Evolutionary conservation across 257 asterid genomes (phyloP), one percentile per base, ranked within the genome.

Genomic region (Paulownia fortunei): DNA sequence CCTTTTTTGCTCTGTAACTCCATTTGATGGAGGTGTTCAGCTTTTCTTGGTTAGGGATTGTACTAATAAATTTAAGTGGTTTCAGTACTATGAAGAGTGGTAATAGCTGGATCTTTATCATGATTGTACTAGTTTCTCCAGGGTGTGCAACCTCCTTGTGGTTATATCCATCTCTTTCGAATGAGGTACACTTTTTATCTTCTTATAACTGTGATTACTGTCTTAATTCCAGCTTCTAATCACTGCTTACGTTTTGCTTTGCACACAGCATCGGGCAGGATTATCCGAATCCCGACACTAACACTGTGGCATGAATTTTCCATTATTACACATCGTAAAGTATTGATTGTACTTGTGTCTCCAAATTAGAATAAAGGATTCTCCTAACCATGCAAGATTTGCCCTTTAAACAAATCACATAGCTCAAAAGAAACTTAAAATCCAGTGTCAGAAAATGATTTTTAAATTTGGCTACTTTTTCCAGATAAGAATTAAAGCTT

Each of bases 1-100:
- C 41, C 56, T 54, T 73, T 42, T 32, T 62, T 64, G 72, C 60
- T 67, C 18, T 60, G 69, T 26, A 76, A 19, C 60, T 82, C 87
- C 87, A 86, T 84, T 79, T 19, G 30, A 44, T 67, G 58, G 64
- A 15, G 21, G 63, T 42, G 10, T 16, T 68, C 34, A 26, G 4
- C 51, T 44, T 76, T 61, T 69, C 61, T 73, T 55, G 65, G 72
- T 3, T 11, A 72, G 19, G 65, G 58, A 15, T 80, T 80, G 12
- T 60, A 37, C 13, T 21, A 15, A 26, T 66, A 46, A 61, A 21
- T 54, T 60, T 42, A 52, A n/a, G 64, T 30, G 77, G 73, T 73
- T 64, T 71, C 63, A 19, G 32, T 56, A 32, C 23, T 26, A 42
- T 4, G 59, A 30, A 46, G 39, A 71, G 62, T 21, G 68, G 79